Percentiles rank a stretch among this genome's conserved stretches.
Evolutionary conservation across 306 rosid species (phyloP).

Genomic region (Leucaena leucocephala): DNA sequence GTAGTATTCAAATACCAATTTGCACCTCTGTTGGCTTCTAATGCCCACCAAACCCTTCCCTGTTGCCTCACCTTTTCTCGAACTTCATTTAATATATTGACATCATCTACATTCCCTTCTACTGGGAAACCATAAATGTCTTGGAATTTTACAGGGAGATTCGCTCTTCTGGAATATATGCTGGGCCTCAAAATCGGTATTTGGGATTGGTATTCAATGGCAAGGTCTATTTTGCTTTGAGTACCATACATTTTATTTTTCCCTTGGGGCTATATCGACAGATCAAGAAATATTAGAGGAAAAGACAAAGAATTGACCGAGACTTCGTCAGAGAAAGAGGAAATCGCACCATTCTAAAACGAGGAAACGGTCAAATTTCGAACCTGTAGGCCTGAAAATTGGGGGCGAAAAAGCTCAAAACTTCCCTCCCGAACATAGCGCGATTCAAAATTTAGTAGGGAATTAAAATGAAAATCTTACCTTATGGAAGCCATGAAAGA

Average conservation of each 20-base stretch:
- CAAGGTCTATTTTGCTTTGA: constrained; percentile 76
- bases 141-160: constrained; percentile 92
- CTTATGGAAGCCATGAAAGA: constrained; percentile 34
- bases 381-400: constrained; percentile 40
- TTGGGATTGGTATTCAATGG: constrained; percentile 88
- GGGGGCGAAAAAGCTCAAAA: constrained; percentile 32
- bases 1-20: constrained; percentile 89
- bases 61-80: constrained; percentile 96
- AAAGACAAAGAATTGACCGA: not conserved
- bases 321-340: constrained; percentile 49
- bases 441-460: not conserved
- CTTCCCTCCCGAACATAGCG: constrained; percentile 24
- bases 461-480: constrained; percentile 27
- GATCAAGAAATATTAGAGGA: constrained; percentile 47
- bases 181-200: constrained; percentile 85
- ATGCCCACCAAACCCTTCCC: constrained; percentile 96
- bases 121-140: constrained; percentile 95
- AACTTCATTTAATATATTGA: constrained; percentile 93
- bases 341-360: constrained; percentile 47
- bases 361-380: constrained; percentile 52
- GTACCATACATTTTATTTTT: constrained; percentile 68
- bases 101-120: constrained; percentile 99
- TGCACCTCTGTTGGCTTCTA: constrained; percentile 94
- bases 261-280: constrained; percentile 20
- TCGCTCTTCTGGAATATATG: constrained; percentile 88